Evolutionary conservation across 2,329 filamentous ascomycete genomes (phyloP).

Genomic region (Xylaria sp.): DNA sequence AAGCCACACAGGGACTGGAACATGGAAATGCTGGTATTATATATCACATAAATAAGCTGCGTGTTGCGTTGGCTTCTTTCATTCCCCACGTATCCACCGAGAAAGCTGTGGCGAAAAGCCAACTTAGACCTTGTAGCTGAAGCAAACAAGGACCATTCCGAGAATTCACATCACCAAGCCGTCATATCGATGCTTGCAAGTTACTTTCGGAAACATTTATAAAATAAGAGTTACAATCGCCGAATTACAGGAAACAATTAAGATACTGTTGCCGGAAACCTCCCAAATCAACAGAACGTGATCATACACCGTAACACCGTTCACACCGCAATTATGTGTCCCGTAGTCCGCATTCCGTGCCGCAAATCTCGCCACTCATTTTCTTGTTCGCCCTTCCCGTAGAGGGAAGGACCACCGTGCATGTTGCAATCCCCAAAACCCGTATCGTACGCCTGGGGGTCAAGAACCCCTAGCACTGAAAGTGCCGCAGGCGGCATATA

Average conservation of each 20-base stretch:
- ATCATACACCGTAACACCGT: constrained; percentile 26
- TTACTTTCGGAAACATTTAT: background rate
- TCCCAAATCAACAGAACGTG: constrained; percentile 19
- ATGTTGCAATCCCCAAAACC: background rate
- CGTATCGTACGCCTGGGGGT: background rate
- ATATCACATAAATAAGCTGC: too few relatives aligned
- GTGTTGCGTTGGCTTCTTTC: too few relatives aligned
- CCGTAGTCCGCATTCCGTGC: constrained; percentile 10
- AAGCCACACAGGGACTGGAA: too few relatives aligned
- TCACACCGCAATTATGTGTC: constrained; percentile 13
- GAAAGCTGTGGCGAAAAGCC: too few relatives aligned
- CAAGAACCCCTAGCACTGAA: constrained; percentile 23
- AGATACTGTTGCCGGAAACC: constrained; percentile 12
- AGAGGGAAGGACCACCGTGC: background rate
- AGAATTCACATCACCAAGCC: background rate
- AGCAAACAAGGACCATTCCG: too few relatives aligned
- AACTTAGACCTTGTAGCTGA: too few relatives aligned
- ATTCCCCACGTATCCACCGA: too few relatives aligned
- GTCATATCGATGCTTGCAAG: background rate
- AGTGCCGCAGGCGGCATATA: constrained; percentile 13
- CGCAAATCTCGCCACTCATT: constrained; percentile 9
- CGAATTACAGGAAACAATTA: constrained; percentile 18
- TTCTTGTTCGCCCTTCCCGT: background rate
- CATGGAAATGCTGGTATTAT: too few relatives aligned
- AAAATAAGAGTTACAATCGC: constrained; percentile 12